Percentiles rank a stretch among this genome's conserved stretches.
Conservation (phyloP, 768 basidiomycete genomes). For the Suillus hirtellus region DNA sequence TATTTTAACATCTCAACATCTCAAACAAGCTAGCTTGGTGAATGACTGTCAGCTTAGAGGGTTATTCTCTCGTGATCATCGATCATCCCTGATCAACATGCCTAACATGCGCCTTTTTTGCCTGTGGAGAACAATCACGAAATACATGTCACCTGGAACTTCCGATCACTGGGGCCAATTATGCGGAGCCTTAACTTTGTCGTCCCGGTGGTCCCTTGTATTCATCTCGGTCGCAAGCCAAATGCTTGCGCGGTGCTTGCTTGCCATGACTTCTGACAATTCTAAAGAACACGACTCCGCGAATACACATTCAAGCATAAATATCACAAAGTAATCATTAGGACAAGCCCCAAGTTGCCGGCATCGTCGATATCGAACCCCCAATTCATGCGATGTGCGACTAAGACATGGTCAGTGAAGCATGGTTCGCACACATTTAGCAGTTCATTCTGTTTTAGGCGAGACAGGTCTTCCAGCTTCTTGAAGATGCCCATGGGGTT, state of each 20-base stretch:
- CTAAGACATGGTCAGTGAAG: background rate
- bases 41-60: too few relatives aligned
- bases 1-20: background rate
- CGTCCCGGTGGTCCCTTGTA: too few relatives aligned
- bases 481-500: background rate
- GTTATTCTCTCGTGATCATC: background rate
- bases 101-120: background rate
- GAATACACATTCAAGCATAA: background rate
- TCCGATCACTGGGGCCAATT: background rate
- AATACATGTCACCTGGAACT: background rate
- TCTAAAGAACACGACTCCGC: background rate
- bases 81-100: background rate
- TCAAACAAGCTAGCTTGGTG: background rate
- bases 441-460: background rate
- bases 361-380: too few relatives aligned
- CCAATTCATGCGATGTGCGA: background rate
- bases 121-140: conserved; percentile 8
- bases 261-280: background rate
- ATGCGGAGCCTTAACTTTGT: conserved; percentile 5
- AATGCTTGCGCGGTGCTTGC: background rate
- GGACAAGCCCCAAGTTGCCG: too few relatives aligned
- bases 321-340: too few relatives aligned
- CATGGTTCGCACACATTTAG: background rate
- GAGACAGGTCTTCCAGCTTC: background rate
- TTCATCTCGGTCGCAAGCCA: background rate